Conservation (phyloP, 768 basidiomycete species). For the Trametes cinnabarina region DNA sequence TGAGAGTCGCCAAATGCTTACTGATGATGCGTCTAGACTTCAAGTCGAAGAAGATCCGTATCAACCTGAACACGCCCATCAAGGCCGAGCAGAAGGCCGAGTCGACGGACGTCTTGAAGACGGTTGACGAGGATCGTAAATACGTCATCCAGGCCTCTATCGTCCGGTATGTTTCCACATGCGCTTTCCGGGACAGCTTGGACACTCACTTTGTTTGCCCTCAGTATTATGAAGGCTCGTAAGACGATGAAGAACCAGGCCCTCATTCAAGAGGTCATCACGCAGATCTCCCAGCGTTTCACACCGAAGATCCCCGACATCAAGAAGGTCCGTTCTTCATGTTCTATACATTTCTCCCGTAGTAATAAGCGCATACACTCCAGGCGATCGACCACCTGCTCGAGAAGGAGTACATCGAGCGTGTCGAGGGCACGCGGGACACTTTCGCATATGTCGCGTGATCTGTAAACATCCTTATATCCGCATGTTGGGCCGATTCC, state of each 20-base stretch:
- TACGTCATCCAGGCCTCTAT: conserved; percentile 94
- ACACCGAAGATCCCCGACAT: conserved; percentile 94
- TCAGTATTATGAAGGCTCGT: conserved; percentile 90
- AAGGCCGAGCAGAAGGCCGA: conserved; percentile 95
- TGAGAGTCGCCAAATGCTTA: background rate
- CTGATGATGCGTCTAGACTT: conserved; percentile 49
- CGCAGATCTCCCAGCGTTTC: conserved; percentile 84
- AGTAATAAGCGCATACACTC: no score
- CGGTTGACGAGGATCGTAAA: conserved; percentile 96
- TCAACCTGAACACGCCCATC: conserved; percentile 88
- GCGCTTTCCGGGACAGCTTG: no score
- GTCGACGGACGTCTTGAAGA: conserved; percentile 84
- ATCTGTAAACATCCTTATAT: conserved; percentile 12
- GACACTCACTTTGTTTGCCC: no score
- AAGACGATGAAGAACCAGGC: conserved; percentile 95
- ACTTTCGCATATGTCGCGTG: conserved; percentile 79
- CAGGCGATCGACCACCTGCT: conserved; percentile 88
- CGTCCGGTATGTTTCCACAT: conserved; percentile 52
- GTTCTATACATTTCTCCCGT: background rate
- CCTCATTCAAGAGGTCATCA: conserved; percentile 86
- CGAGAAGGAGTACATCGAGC: conserved; percentile 97
- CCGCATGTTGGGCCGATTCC: background rate
- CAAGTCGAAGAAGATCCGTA: conserved; percentile 91
- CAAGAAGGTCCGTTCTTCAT: conserved; percentile 71
- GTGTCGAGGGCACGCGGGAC: conserved; percentile 88